Percentiles rank a stretch among this genome's conserved stretches.
phyloP scores from a whole-genome alignment of 352 stramenopile species.

The Pythium aristosporum region DNA sequence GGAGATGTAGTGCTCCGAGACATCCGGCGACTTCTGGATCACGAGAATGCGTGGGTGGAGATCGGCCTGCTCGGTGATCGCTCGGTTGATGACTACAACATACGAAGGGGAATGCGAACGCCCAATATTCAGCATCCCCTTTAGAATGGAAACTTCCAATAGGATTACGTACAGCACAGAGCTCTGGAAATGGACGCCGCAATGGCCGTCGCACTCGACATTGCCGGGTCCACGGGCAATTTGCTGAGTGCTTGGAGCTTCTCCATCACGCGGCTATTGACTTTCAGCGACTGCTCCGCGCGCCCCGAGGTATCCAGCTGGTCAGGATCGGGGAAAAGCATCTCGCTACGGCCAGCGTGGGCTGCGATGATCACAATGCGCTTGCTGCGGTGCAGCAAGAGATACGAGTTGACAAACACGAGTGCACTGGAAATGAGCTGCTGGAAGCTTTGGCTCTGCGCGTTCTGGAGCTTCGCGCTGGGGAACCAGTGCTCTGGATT shows the following conservation, averaged over 20 bases:
- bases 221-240: slow-evolving; percentile 42
- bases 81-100: slow-evolving; percentile 80
- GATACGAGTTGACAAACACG: slow-evolving; percentile 87
- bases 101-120: background rate
- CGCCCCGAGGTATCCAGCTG: slow-evolving; percentile 62
- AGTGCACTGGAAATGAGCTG: slow-evolving; percentile 74
- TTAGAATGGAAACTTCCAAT: background rate
- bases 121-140: background rate
- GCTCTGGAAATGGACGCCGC: slow-evolving; percentile 74
- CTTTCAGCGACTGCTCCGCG: slow-evolving; percentile 69
- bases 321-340: slow-evolving; percentile 74
- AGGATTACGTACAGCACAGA: slow-evolving; percentile 61
- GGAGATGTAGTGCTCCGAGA: slow-evolving; percentile 87
- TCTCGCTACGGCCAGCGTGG: slow-evolving; percentile 65
- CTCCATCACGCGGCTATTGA: slow-evolving; percentile 71
- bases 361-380: slow-evolving; percentile 82
- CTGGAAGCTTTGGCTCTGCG: slow-evolving; percentile 42
- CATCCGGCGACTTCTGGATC: slow-evolving; percentile 80
- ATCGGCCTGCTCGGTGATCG: slow-evolving; percentile 75
- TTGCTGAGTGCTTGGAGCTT: slow-evolving; percentile 63
- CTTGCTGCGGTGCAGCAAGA: slow-evolving; percentile 85
- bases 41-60: slow-evolving; percentile 80
- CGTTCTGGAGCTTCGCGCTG: slow-evolving; percentile 31
- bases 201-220: slow-evolving; percentile 66
- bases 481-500: slow-evolving; percentile 75